phyloP scores from a whole-genome alignment of 2,329 filamentous ascomycete species.

The Xylariaceae sp. region DNA sequence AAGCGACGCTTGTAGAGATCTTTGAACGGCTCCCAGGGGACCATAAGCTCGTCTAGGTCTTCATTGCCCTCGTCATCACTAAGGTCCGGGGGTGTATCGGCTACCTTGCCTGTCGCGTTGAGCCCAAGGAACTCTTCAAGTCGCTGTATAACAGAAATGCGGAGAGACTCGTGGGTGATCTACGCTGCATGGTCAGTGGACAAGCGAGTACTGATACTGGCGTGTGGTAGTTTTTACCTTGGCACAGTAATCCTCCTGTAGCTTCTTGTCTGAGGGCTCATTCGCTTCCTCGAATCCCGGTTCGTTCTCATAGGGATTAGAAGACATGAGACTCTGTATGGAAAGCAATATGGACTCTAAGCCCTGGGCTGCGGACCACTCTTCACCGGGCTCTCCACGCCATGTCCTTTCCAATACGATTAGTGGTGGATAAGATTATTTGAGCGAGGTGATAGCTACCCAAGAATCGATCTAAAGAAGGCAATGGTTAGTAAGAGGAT shows the following conservation, averaged over 20 bases:
- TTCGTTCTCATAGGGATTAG: slow-evolving; percentile 93
- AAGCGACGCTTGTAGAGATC: slow-evolving; percentile 90
- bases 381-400: slow-evolving; percentile 83
- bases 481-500: slow-evolving; percentile 7
- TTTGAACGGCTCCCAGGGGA: slow-evolving; percentile 78
- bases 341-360: slow-evolving; percentile 91
- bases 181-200: slow-evolving; percentile 38
- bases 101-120: slow-evolving; percentile 44
- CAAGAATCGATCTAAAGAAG: slow-evolving; percentile 68
- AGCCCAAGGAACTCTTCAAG: slow-evolving; percentile 76
- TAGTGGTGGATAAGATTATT: too few species aligned
- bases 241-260: slow-evolving; percentile 69
- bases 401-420: slow-evolving; percentile 91
- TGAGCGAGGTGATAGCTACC: too few species aligned
- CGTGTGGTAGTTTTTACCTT: slow-evolving; percentile 57
- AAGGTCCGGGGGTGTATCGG: slow-evolving; percentile 31
- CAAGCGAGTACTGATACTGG: neutral
- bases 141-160: slow-evolving; percentile 80
- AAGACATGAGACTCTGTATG: slow-evolving; percentile 92
- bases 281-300: slow-evolving; percentile 83
- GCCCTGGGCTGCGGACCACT: slow-evolving; percentile 95
- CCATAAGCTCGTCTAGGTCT: slow-evolving; percentile 44
- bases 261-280: slow-evolving; percentile 63
- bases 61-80: slow-evolving; percentile 26
- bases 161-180: slow-evolving; percentile 87